Base-by-base conservation (phyloP, 2,329 filamentous ascomycete genomes). In the Xylaria sp. region DNA sequence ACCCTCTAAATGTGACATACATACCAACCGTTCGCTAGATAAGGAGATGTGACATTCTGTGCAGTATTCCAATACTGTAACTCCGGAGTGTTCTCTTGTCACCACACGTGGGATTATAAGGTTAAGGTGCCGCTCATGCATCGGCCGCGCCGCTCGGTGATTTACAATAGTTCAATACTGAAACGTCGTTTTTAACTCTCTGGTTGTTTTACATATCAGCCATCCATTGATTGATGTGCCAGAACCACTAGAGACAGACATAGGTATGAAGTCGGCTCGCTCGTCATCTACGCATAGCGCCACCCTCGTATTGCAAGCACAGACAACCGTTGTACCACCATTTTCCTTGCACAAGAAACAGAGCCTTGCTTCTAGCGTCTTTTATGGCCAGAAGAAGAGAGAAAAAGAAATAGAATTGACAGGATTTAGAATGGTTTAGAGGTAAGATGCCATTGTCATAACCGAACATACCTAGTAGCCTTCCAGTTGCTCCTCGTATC, bases 101-200 rank as follows among this genome's bases (percentile, higher is more conserved):
- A 45, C 50, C 32, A 67, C 67, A 63, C 56, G 57, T 63, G 56
- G 45, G 45, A 63, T 53, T 4, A 23, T 67, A 67, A 57, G 43
- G 46, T 67, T 60, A 57, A 45, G 65, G 61, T 60, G 63, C 43
- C 39, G 52, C 43, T 36, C 28, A 34, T 53, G 58, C 67, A 60
- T 69, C 65, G 60, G 64, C 52, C 4, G 18, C 28, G 50, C 64
- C 56, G 67, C 32, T 60, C 50, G 60, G 43, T 41, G 57, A 60
- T 60, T 45, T 59, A 2, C 45, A 53, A 36, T 18, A 7, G 23
- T 45, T 34, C n/a, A 39, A 10, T 50, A 30, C 20, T 43, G 23
- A 15, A 56, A 60, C 57, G 9, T 25, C 20, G 36, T 41, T 60
- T 52, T 63, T 39, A 45, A 65, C 58, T 65, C 65, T 66, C 46